Base-by-base conservation (phyloP, 148 eudicot species). In the Rhododendron vialii region DNA sequence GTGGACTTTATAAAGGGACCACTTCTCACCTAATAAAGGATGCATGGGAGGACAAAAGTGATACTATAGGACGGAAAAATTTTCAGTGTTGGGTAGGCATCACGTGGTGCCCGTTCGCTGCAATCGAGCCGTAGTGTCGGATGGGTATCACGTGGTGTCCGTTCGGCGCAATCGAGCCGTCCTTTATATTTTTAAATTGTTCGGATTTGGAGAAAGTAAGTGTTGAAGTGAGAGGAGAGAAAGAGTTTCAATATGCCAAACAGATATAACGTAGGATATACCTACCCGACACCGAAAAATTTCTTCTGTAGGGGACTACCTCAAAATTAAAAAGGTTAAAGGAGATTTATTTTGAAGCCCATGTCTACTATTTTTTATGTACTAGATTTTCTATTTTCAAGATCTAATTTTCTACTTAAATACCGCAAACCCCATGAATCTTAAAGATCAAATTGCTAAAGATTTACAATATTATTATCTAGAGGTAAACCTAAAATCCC, bases 21-120 rank as follows among this genome's bases (percentile, higher is more conserved):
- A 47, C 81, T 47, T 7, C 50, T 18, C 45, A 43, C 50, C 35
- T 26, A 67, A 11, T 9, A 67, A 67, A 67, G 74, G 35, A 2
- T 10, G 45, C 45, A 1, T 7, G 69, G 45, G 45, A 63, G 28
- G 0, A 11, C 74, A 67, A 11, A 67, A 26, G 13, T 11, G 2
- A 67, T 67, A 12, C 1, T n/a, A 26, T 22, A 22, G 28, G 11
- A n/a, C 9, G 7, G 11, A 10, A 2, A 36, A 41, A 5, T 41
- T 41, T 41, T 6, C 8, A 41, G 7, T 5, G 45, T 1, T 0
- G 1, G 45, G 0, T 41, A 7, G 1, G 45, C 6, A 30, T 30
- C 30, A 6, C 0, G 45, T 41, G 7, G 8, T 41, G 45, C 0
- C 0, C 7, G 45, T 0, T 41, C 1, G 8, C 1, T 0, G 7